Conservation (phyloP, 495 filamentous ascomycete genomes). For the Annulohypoxylon nitens region DNA sequence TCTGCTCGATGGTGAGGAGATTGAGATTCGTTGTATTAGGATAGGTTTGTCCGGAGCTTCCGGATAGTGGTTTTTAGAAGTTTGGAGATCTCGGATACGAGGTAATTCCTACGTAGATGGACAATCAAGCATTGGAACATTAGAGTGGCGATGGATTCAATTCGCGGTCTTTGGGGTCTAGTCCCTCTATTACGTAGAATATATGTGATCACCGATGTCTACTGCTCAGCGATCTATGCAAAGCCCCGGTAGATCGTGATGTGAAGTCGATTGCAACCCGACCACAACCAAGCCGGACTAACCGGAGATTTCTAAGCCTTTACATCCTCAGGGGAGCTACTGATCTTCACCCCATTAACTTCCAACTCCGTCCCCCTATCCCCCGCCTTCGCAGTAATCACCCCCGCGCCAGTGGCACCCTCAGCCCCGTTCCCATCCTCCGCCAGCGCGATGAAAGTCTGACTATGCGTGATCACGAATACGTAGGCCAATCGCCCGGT, state of each 20-base stretch:
- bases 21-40: too few relatives aligned
- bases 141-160: not conserved
- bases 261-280: not conserved
- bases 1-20: not conserved
- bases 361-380: slow-evolving; percentile 25
- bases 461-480: slow-evolving; percentile 49
- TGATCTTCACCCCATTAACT: not conserved
- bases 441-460: slow-evolving; percentile 18
- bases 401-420: slow-evolving; percentile 24
- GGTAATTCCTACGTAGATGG: not conserved
- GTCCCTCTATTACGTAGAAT: not conserved
- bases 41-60: not conserved
- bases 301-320: not conserved
- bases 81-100: not conserved
- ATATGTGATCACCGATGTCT: not conserved
- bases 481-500: slow-evolving; percentile 39
- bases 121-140: not conserved
- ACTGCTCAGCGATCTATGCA: not conserved
- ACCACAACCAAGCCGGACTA: not conserved
- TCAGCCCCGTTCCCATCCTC: slow-evolving; percentile 32
- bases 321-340: not conserved
- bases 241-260: not conserved
- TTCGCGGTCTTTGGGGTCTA: not conserved
- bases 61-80: not conserved
- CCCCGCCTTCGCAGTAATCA: slow-evolving; percentile 29